phyloP scores from a whole-genome alignment of 1,284 basidiomycete species.

The Cutaneotrichosporon spelunceum region DNA sequence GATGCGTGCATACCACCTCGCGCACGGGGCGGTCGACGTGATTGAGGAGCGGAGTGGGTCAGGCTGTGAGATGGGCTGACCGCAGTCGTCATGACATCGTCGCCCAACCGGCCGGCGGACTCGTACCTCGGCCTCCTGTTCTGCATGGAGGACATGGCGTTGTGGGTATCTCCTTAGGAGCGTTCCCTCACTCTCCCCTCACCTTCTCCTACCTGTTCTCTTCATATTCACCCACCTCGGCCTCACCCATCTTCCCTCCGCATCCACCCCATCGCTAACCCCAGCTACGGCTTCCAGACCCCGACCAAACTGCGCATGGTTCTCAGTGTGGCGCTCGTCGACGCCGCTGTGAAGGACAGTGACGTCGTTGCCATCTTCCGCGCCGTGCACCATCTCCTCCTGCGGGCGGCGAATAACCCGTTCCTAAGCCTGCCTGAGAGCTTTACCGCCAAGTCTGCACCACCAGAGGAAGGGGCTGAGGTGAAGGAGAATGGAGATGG shows the following conservation, averaged over 20 bases:
- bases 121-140: constrained; percentile 50
- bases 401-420: constrained; percentile 41
- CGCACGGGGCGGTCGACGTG: constrained; percentile 50
- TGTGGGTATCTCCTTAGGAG: constrained; percentile 41
- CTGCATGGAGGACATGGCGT: constrained; percentile 52
- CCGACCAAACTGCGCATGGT: constrained; percentile 48
- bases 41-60: constrained; percentile 51
- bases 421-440: constrained; percentile 40
- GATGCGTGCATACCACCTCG: constrained; percentile 49
- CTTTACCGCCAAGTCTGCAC: constrained; percentile 28
- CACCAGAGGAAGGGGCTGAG: background rate
- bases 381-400: constrained; percentile 48
- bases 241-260: too few relatives aligned
- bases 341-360: constrained; percentile 51
- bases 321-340: constrained; percentile 48
- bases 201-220: background rate
- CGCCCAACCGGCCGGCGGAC: constrained; percentile 46
- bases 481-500: background rate
- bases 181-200: too few relatives aligned
- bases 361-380: constrained; percentile 51
- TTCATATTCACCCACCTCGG: too few relatives aligned
- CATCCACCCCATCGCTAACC: background rate
- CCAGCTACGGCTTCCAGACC: constrained; percentile 51
- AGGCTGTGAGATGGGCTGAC: constrained; percentile 9
- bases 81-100: constrained; percentile 46